Base-by-base conservation (phyloP, 345 rosid genomes). In the Pistacia integerrima region DNA sequence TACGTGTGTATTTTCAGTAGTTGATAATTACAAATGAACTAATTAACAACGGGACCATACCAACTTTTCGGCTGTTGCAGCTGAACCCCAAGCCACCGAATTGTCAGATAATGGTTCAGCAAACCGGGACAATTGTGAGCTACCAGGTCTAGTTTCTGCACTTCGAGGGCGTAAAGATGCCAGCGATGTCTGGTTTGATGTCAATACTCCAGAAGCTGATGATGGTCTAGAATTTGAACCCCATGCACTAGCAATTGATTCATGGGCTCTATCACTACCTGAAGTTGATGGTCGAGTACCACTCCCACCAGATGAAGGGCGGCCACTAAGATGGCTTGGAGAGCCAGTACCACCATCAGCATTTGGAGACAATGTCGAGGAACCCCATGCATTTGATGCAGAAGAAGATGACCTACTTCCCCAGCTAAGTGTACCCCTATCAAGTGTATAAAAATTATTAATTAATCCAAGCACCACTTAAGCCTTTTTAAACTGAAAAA, bases 141-240 rank as follows among this genome's bases (percentile, higher is more conserved):
- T 97, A 80, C 98, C 91, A 77, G 98, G 98, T 78, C 98, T 94
- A 83, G 99, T 93, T 76, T 97, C 99, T 11, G 98, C 99, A 87
- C 99, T 97, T 64, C 87, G 92, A 64, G 99, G 99, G 68, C 98
- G 99, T 70, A 87, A 82, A 56, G 94, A 84, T 59, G 86, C 68
- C 76, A 77, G 80, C 65, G 97, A 83, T 66, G 90, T 72, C 82
- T 91, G 98, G 85, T 76, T 94, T 74, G 98, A 87, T 78, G 93
- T 74, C 77, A 90, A 77, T 64, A 85, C 87, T 60, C 97, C 99
- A 64, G 99, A 97, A 75, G 99, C 97, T 55, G 99, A 97, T 22
- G 96, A 91, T 67, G 99, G 99, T 78, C 99, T 86, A 70, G 98
- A 92, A 87, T 84, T 88, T 48, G 98, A 81, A 80, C 91, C 85